A percentile compares a stretch with the other conserved stretches of the same genome.
These are phyloP conservation scores for Aspergillus funiculosus DNA, from an alignment of 495 filamentous ascomycete species.

Conservation along the genomic window DNA sequence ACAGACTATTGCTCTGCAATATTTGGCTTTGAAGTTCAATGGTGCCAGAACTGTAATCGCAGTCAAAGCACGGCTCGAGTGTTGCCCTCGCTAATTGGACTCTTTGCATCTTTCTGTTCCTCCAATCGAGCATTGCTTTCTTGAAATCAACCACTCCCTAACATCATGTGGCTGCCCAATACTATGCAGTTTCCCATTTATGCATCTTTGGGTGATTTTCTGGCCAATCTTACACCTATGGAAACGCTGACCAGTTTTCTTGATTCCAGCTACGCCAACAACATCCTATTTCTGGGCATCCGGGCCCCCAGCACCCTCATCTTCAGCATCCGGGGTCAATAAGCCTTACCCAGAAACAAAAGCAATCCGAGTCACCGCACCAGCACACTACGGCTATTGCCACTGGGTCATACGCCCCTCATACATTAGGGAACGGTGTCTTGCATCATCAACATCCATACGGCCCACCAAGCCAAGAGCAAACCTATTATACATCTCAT, in stretches of 20 bases:
- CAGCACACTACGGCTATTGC: conserved; percentile 43
- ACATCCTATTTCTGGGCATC: conserved; percentile 21
- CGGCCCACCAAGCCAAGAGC: conserved; percentile 57
- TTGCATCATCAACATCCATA: conserved; percentile 48
- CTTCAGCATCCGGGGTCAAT: conserved; percentile 55
- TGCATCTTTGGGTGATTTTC: background rate
- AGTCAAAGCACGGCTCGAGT: too few species aligned
- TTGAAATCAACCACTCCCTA: background rate
- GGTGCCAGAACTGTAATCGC: too few species aligned
- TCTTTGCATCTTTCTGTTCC: too few species aligned
- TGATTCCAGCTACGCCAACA: conserved; percentile 32
- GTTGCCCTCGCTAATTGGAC: too few species aligned
- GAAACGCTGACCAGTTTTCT: conserved; percentile 11
- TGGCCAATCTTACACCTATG: background rate
- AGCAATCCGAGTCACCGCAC: conserved; percentile 51
- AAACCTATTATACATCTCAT: conserved; percentile 64
- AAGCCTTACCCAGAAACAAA: conserved; percentile 60
- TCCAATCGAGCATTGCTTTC: too few species aligned
- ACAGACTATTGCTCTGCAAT: too few species aligned
- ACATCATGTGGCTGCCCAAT: conserved; percentile 2
- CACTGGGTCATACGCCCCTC: conserved; percentile 53
- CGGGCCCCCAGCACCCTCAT: conserved; percentile 34
- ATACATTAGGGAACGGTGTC: conserved; percentile 39
- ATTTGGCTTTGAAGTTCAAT: too few species aligned
- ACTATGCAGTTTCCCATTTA: conserved; percentile 3